Conservation (phyloP, 2,329 filamentous ascomycete genomes). For the Ustulina deusta region DNA sequence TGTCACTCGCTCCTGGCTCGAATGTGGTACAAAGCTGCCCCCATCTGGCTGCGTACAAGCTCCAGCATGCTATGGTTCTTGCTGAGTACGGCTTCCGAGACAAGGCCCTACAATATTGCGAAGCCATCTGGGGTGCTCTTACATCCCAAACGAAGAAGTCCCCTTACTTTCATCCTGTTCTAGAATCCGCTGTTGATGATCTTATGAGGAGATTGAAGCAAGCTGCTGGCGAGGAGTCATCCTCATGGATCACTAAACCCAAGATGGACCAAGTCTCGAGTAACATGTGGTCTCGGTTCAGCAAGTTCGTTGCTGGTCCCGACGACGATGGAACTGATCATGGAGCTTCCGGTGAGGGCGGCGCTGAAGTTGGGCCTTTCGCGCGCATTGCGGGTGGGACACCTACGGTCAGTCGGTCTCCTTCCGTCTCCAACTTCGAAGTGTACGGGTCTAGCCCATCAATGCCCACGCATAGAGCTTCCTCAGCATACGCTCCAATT, state of each 20-base stretch:
- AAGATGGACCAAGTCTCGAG: constrained; percentile 96
- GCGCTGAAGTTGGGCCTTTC: constrained; percentile 80
- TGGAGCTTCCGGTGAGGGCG: constrained; percentile 66
- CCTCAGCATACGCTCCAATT: constrained; percentile 64
- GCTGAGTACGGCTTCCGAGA: constrained; percentile 85
- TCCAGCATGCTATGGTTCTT: constrained; percentile 85
- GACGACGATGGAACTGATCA: constrained; percentile 76
- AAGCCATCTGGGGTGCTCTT: constrained; percentile 80
- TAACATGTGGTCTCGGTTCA: constrained; percentile 91
- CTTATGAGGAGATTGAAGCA: constrained; percentile 85
- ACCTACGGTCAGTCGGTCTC: constrained; percentile 78
- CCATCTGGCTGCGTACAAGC: constrained; percentile 90
- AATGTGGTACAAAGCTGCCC: constrained; percentile 71
- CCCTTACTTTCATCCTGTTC: constrained; percentile 82
- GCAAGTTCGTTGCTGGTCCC: constrained; percentile 94
- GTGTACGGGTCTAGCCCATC: constrained; percentile 69
- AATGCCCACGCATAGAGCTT: constrained; percentile 57
- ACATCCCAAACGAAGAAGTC: constrained; percentile 85
- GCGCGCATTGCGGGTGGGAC: constrained; percentile 82
- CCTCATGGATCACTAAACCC: constrained; percentile 93
- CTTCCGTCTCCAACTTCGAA: constrained; percentile 78
- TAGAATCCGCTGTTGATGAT: constrained; percentile 85
- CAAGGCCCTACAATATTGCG: constrained; percentile 92
- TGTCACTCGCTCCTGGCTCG: constrained; percentile 74
- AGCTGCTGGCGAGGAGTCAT: constrained; percentile 82